A percentile compares a stretch with the other conserved stretches of the same genome.
Conservation (phyloP, 176 grass and related monocot genomes). For the Oryza glaberrima region DNA sequence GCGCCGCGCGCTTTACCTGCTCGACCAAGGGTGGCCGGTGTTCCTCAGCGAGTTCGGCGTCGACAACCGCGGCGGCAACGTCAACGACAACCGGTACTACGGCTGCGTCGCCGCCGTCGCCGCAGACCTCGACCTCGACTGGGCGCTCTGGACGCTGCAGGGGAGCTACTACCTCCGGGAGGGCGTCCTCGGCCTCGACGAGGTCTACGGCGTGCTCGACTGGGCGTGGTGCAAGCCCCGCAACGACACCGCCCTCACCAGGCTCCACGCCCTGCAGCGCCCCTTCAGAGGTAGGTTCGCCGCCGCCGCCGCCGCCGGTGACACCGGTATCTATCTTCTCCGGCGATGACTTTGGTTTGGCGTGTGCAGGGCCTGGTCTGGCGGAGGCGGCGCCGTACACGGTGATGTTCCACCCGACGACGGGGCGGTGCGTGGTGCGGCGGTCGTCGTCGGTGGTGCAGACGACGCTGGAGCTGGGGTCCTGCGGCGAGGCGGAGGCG, state of each 20-base stretch:
- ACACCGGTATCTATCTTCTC: neutral
- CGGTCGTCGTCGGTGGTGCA: neutral
- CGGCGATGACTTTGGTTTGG: neutral
- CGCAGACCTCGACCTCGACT: conserved; percentile 82
- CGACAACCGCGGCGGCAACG: conserved; percentile 76
- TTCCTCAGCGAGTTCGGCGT: conserved; percentile 90
- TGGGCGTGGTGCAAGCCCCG: conserved; percentile 47
- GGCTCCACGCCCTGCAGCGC: conserved; percentile 67
- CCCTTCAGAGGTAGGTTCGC: conserved; percentile 55
- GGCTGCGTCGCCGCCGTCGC: conserved; percentile 61
- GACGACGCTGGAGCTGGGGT: conserved; percentile 45
- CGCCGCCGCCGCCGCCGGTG: neutral
- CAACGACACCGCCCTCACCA: conserved; percentile 53
- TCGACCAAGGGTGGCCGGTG: conserved; percentile 60
- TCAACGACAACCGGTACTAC: conserved; percentile 79
- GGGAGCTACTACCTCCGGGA: conserved; percentile 84
- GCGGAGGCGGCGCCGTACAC: conserved; percentile 46
- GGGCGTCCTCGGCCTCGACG: conserved; percentile 56
- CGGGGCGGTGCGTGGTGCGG: conserved; percentile 56
- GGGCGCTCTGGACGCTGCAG: conserved; percentile 90
- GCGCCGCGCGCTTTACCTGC: conserved; percentile 71
- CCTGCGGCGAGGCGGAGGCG: conserved; percentile 57
- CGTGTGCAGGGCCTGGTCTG: conserved; percentile 55
- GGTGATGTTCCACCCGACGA: conserved; percentile 74
- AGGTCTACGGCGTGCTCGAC: conserved; percentile 72